Evolutionary conservation across 1,284 basidiomycete genomes (phyloP).

Genomic region (Cystobasidiaceae sp.): DNA sequence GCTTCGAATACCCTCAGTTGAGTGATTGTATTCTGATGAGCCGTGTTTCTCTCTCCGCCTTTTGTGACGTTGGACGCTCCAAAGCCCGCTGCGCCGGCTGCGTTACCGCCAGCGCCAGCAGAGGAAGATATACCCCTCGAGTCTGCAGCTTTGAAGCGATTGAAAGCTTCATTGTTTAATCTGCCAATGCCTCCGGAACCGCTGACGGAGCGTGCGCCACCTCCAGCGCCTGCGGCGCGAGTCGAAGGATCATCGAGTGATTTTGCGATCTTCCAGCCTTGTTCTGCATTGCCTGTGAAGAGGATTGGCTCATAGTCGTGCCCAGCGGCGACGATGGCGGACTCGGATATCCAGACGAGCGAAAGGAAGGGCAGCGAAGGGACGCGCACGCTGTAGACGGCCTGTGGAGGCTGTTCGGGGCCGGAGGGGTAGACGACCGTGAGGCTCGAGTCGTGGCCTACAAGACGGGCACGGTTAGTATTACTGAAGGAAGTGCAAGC

Average conservation of each 20-base stretch:
- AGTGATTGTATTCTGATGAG: slow-evolving; percentile 99
- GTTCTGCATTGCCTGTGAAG: slow-evolving; percentile 61
- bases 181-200: slow-evolving; percentile 60
- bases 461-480: not conserved
- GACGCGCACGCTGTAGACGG: slow-evolving; percentile 66
- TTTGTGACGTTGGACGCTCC: slow-evolving; percentile 44
- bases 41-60: slow-evolving; percentile 73
- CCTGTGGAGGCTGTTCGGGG: slow-evolving; percentile 51
- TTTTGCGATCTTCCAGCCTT: slow-evolving; percentile 69
- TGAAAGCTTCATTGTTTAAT: slow-evolving; percentile 90
- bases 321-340: slow-evolving; percentile 78
- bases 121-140: slow-evolving; percentile 63
- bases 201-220: slow-evolving; percentile 49
- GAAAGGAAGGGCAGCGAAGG: slow-evolving; percentile 73
- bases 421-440: slow-evolving; percentile 78
- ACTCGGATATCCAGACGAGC: slow-evolving; percentile 77
- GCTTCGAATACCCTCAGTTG: slow-evolving; percentile 69
- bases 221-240: slow-evolving; percentile 26
- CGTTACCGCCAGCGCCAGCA: slow-evolving; percentile 44
- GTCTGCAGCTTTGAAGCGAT: slow-evolving; percentile 90
- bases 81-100: slow-evolving; percentile 43
- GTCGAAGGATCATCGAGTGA: slow-evolving; percentile 66
- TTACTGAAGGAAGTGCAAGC: not conserved
- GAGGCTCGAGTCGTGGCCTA: slow-evolving; percentile 86
- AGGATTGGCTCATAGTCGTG: slow-evolving; percentile 96